Percentiles rank a stretch among this genome's conserved stretches.
These are phyloP conservation scores for Candida hispaniensis DNA, from an alignment of 805 yeast genomes.

Conservation along the genomic window DNA sequence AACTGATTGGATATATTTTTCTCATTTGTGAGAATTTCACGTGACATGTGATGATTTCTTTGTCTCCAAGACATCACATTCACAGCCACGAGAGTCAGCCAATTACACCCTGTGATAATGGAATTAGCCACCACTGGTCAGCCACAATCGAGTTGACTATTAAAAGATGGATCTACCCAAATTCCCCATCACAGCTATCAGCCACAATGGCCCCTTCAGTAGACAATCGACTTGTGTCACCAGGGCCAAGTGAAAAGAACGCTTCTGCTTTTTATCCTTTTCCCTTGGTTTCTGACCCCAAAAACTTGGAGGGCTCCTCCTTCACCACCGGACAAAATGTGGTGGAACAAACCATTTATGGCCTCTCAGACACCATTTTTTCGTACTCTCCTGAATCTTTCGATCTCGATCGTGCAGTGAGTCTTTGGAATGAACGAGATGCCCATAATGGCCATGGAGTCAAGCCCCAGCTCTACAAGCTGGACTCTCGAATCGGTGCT, in stretches of 20 bases:
- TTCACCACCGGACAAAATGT: constrained; percentile 23
- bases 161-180: too few relatives aligned
- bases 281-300: constrained; percentile 20
- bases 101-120: too few relatives aligned
- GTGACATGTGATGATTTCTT: too few relatives aligned
- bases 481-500: constrained; percentile 75
- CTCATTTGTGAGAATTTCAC: too few relatives aligned
- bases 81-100: too few relatives aligned
- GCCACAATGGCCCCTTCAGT: constrained; percentile 18
- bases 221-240: constrained; percentile 4
- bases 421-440: constrained; percentile 46
- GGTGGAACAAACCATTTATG: constrained; percentile 29
- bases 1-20: too few relatives aligned
- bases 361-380: constrained; percentile 30
- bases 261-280: constrained; percentile 18
- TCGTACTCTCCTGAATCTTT: constrained; percentile 59
- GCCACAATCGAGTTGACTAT: too few relatives aligned
- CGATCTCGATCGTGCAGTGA: constrained; percentile 48
- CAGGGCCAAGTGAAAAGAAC: constrained; percentile 1
- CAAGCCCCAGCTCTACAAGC: constrained; percentile 48
- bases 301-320: constrained; percentile 19
- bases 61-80: too few relatives aligned
- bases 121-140: too few relatives aligned
- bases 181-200: not conserved
- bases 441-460: constrained; percentile 42